A percentile compares a stretch with the other conserved stretches of the same genome.
phyloP scores from a whole-genome alignment of 1,139 yeast species.

The Yamadazyma jaroonii region DNA sequence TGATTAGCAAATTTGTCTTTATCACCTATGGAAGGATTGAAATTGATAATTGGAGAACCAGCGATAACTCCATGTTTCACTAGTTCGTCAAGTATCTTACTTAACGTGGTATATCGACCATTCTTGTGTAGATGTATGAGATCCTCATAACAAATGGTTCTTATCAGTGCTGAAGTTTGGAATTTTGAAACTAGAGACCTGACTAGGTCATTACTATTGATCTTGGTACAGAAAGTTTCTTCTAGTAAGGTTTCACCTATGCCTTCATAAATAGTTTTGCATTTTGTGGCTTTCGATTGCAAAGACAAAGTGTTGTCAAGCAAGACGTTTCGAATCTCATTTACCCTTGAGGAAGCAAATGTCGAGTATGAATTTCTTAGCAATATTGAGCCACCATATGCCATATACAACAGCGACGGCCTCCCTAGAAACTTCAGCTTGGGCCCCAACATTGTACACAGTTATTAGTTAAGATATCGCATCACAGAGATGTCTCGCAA shows the following conservation, averaged over 20 bases:
- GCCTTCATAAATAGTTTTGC: background rate
- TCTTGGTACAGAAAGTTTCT: too few relatives aligned
- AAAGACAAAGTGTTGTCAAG: background rate
- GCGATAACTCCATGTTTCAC: background rate
- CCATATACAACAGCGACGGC: too few relatives aligned
- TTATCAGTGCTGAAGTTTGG: background rate
- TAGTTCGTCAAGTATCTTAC: background rate
- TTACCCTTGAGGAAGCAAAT: too few relatives aligned
- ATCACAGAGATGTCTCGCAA: background rate
- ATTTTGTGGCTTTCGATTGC: background rate
- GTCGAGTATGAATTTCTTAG: background rate
- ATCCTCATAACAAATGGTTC: background rate
- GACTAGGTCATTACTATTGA: too few relatives aligned
- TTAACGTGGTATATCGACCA: background rate
- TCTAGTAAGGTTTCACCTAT: background rate
- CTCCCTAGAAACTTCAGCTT: too few relatives aligned
- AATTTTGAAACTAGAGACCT: too few relatives aligned
- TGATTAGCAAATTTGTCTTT: constrained; percentile 8
- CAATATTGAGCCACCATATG: too few relatives aligned
- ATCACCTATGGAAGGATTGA: too few relatives aligned
- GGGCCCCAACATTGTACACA: too few relatives aligned
- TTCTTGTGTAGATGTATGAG: background rate
- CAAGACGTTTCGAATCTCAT: constrained; percentile 5
- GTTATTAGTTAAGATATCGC: background rate
- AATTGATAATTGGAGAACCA: too few relatives aligned